Base-by-base conservation (phyloP, 192 early-diverging fungal species). In the Podila epigama region DNA sequence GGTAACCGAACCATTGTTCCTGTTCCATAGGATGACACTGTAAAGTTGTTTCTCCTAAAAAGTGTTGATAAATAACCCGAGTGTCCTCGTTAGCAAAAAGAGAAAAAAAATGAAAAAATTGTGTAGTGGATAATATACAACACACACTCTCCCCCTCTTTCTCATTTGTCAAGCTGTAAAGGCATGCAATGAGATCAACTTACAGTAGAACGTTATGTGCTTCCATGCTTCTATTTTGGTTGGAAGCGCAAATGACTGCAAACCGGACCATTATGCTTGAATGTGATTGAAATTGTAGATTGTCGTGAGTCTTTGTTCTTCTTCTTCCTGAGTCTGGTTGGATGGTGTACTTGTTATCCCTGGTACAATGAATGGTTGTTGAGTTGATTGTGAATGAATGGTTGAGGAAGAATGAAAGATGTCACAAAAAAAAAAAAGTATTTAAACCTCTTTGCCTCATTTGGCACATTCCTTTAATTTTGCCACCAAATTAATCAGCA, bases 201-300 rank as follows among this genome's bases (percentile, higher is more conserved):
- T 83, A 89, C 89, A 70, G 63, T 11, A 97, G 83, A 39, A 93
- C 91, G 79, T 89, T 85, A 61, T 97, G 96, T 1, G 90, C 96
- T 68, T 99, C 97, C 97, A 99, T 99, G 78, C 92, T 93, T 34
- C 97, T 86, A 78, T 99, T 99, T 84, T 96, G 95, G 70, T 99
- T 99, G 65, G 94, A 96, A 28, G 95, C 95, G 66, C 97, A 99
- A 37, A 99, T 93, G 4, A 99, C 94, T 3, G 97, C 97, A 68
- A 94, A 95, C 52, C 86, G 85, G 55, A 90, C 92, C 91, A 92
- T 92, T 36, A 25, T 29, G 27, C 20, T 36, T 56, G 25, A 15
- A 27, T 20, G 18, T 58, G 36, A 27, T 58, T 35, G 33, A 50
- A 10, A 7, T 20, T 27, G 48, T 12, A 52, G 50, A 18, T 2